A percentile compares a stretch with the other conserved stretches of the same genome.
These are phyloP conservation scores for Alternaria triticina DNA, from an alignment of 2,329 filamentous ascomycete species.

Conservation along the genomic window DNA sequence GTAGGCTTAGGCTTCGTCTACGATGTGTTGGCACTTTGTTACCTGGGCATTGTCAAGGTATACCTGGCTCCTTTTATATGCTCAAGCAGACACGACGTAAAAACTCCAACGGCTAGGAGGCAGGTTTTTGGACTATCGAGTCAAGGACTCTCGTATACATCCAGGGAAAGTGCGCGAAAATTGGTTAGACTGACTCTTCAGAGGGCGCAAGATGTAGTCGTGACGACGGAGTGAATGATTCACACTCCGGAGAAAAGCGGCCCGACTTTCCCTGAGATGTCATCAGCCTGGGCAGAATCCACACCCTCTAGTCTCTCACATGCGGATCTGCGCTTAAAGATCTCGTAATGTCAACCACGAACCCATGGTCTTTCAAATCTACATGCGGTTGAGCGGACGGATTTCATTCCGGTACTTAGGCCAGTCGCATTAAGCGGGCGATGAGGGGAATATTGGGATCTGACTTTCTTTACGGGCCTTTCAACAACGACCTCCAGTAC, in stretches of 20 bases:
- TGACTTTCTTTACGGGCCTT: constrained; percentile 4
- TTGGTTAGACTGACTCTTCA: not conserved
- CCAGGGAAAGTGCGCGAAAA: not conserved
- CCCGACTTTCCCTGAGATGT: constrained; percentile 18
- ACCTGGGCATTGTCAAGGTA: not conserved
- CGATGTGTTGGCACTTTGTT: not conserved
- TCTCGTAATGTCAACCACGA: constrained; percentile 33
- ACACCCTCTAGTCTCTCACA: constrained; percentile 21
- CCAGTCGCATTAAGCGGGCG: constrained; percentile 13
- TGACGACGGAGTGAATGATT: not conserved
- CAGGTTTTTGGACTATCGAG: not conserved
- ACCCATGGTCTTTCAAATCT: constrained; percentile 11
- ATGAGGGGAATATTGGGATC: not conserved
- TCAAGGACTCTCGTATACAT: not conserved
- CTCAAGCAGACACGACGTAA: not conserved
- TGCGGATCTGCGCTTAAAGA: constrained; percentile 24
- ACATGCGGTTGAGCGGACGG: constrained; percentile 4
- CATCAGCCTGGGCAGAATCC: constrained; percentile 8
- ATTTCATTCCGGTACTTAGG: not conserved
- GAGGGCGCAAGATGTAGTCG: not conserved
- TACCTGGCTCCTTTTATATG: not conserved
- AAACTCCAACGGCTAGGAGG: not conserved
- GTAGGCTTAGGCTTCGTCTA: not conserved
- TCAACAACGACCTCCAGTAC: not conserved
- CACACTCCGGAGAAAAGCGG: constrained; percentile 27